Percentiles rank a stretch among this genome's conserved stretches.
These are phyloP conservation scores for Aspergillus ochraceus DNA, from an alignment of 2,329 filamentous ascomycete species.

Conservation along the genomic window DNA sequence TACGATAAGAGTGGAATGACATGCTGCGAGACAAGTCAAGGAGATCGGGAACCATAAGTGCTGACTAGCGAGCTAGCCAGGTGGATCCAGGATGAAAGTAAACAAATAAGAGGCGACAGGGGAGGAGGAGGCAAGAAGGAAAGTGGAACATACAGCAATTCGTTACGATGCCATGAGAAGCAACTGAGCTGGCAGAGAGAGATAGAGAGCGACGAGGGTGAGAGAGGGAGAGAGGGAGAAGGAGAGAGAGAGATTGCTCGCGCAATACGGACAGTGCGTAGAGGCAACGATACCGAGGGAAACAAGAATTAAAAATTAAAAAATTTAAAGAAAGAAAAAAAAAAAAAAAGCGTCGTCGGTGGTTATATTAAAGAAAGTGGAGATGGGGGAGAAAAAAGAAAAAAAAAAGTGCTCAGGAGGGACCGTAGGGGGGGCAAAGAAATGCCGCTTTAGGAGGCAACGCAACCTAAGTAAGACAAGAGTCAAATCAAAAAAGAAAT, in stretches of 20 bases:
- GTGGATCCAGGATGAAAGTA: constrained; percentile 18
- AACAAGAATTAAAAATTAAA: background rate
- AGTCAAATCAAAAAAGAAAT: background rate
- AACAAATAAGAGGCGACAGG: constrained; percentile 24
- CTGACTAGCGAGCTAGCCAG: constrained; percentile 17
- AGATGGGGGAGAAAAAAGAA: background rate
- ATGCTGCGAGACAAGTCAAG: constrained; percentile 20
- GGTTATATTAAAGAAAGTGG: background rate
- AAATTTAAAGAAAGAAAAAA: background rate
- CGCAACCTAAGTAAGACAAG: background rate
- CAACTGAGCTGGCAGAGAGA: constrained; percentile 17
- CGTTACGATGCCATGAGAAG: constrained; percentile 35
- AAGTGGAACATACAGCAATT: constrained; percentile 28
- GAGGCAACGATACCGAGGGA: background rate
- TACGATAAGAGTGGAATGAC: constrained; percentile 16
- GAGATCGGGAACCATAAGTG: constrained; percentile 15
- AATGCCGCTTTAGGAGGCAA: background rate
- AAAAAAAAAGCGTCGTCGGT: background rate
- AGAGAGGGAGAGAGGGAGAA: background rate
- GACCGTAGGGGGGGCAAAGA: background rate
- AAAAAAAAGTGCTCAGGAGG: constrained; percentile 1
- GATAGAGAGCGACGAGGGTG: constrained; percentile 3
- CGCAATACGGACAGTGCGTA: too few species aligned
- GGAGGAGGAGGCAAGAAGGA: constrained; percentile 15
- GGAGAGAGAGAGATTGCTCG: background rate